Base-by-base conservation (phyloP, 2,329 filamentous ascomycete species). In the Trichothecium sympodiale region DNA sequence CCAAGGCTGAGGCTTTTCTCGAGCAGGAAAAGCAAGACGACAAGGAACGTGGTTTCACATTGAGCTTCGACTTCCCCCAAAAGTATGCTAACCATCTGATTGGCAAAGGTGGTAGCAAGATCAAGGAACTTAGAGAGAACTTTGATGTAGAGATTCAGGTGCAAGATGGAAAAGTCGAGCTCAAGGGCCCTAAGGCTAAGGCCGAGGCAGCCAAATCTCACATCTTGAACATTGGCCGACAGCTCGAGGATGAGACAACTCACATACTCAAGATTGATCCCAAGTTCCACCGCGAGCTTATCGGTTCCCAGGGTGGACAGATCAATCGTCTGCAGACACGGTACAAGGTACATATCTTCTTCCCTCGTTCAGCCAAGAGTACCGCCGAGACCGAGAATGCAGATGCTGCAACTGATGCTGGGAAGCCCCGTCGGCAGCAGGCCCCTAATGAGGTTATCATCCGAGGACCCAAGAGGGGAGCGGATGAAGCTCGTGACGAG, bases 131-230 rank as follows among this genome's bases (percentile, higher is more conserved):
- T 27, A 69, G 75, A 32, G 77, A 81, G 42, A 72, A 72, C 43
- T 80, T 79, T 40, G 75, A 80, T 40, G 77, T 81, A 5, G 76
- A 80, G 39, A 80, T 98, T 43, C 87, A 95, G 60, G 81, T 96
- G 28, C 80, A 93, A 46, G 85, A 95, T 49, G 91, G 91, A 46
- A 88, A 88, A 61, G 86, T 96, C 34, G 86, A 94, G 59, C 77
- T 98, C 48, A 95, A 93, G 67, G 91, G 93, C 17, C 89, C 91
- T 34, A 85, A 93, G 63, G 85, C 86, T 34, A 96, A 96, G 69
- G 86, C 88, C 2, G 87, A 94, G 56, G 77, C 78, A 34, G 86
- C 85, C 44, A 91, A 83, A 58, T 65, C 78, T 28, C 79, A 94
- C 52, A 95, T 98, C 46, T 67, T 79, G 43, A 72, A 77, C 28